A percentile compares a stretch with the other conserved stretches of the same genome.
Evolutionary conservation across 306 rosid genomes (phyloP).

Genomic region (Pyrus betulifolia): DNA sequence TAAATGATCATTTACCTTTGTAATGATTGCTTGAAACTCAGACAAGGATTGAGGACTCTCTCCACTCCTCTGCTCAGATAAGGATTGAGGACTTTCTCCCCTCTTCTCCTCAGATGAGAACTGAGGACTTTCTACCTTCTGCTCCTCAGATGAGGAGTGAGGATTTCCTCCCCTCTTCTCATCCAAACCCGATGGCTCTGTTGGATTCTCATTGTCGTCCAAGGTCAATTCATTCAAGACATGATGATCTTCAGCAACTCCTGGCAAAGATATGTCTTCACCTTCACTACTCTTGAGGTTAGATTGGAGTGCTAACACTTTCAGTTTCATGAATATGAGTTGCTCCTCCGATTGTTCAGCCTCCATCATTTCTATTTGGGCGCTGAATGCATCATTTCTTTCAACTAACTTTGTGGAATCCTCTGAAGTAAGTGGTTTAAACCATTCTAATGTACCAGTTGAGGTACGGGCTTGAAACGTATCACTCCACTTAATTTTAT

Average conservation of each 20-base stretch:
- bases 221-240: neutral
- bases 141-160: neutral
- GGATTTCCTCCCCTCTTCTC: conserved; percentile 13
- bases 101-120: neutral
- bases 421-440: conserved; percentile 14
- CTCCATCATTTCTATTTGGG: conserved; percentile 10
- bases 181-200: conserved; percentile 2
- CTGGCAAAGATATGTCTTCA: conserved; percentile 9
- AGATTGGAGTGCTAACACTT: conserved; percentile 27
- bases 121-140: neutral
- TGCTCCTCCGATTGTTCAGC: conserved; percentile 35
- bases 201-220: conserved; percentile 6
- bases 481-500: conserved; percentile 21
- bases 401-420: conserved; percentile 27
- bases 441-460: conserved; percentile 11
- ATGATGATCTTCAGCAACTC: conserved; percentile 7
- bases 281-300: conserved; percentile 15
- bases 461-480: conserved; percentile 21
- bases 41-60: conserved; percentile 15
- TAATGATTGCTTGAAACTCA: conserved; percentile 17
- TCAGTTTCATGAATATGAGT: conserved; percentile 37
- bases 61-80: conserved; percentile 17
- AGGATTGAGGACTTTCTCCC: conserved; percentile 7
- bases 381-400: conserved; percentile 29
- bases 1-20: conserved; percentile 31